Evolutionary conservation across 441 rosid species (phyloP).

Genomic region (Jatropha multifida): DNA sequence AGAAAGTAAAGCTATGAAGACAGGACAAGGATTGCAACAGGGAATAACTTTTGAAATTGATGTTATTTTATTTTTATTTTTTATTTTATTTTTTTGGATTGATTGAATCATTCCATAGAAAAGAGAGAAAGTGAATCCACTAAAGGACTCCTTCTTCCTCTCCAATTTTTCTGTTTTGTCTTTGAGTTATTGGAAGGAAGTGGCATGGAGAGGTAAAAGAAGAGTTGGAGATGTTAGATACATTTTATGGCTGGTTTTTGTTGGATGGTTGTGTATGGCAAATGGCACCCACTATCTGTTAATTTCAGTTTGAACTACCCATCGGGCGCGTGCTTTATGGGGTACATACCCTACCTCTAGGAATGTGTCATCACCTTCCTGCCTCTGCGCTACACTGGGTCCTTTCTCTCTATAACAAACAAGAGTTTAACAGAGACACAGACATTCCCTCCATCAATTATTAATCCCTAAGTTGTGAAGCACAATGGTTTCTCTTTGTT

Average conservation of each 20-base stretch:
- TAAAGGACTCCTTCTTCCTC: neutral
- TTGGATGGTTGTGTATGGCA: slow-evolving; percentile 18
- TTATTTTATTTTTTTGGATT: neutral
- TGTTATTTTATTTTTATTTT: slow-evolving; percentile 4
- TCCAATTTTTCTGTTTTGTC: slow-evolving; percentile 26
- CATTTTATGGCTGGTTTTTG: neutral
- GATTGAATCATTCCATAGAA: slow-evolving; percentile 25
- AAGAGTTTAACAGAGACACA: neutral
- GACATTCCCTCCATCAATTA: slow-evolving; percentile 21
- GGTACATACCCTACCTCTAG: neutral
- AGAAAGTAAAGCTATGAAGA: slow-evolving; percentile 11
- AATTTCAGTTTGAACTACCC: slow-evolving; percentile 10
- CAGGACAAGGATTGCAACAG: slow-evolving; percentile 27
- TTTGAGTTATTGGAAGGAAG: slow-evolving; percentile 27
- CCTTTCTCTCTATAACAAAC: neutral
- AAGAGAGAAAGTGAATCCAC: slow-evolving; percentile 26
- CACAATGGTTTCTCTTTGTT: neutral
- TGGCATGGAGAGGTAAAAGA: slow-evolving; percentile 27
- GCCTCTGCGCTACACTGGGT: neutral
- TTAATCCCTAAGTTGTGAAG: slow-evolving; percentile 15
- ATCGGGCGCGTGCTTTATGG: slow-evolving; percentile 15
- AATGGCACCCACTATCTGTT: slow-evolving; percentile 14
- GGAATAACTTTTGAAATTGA: slow-evolving; percentile 27
- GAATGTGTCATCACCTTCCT: slow-evolving; percentile 12
- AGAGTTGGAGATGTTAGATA: slow-evolving; percentile 8